Conservation (phyloP, 306 rosid species). For the Chamaecrista fasciculata region DNA sequence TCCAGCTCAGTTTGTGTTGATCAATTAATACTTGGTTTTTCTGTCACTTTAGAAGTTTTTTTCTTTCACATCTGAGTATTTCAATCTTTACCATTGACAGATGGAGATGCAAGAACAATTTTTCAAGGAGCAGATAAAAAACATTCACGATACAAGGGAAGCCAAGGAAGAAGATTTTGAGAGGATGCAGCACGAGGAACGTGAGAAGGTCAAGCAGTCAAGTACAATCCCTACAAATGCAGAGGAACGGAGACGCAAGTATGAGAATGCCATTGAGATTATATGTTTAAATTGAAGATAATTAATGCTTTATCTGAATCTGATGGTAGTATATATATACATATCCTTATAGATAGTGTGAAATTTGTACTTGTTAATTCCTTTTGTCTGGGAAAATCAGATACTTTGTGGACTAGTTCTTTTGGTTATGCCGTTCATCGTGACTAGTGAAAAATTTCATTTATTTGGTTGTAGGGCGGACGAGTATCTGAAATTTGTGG, state of each 20-base stretch:
- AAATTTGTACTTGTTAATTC: neutral
- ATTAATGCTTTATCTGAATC: neutral
- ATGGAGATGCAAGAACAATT: slow-evolving; percentile 65
- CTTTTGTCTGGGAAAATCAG: too few species aligned
- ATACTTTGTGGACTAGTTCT: neutral
- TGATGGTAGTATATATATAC: neutral
- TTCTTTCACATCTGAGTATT: neutral
- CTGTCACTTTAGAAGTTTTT: neutral
- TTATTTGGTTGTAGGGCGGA: slow-evolving; percentile 42
- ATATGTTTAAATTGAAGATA: neutral
- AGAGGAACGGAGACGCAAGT: slow-evolving; percentile 47
- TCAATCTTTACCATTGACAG: slow-evolving; percentile 31
- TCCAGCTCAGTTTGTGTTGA: neutral
- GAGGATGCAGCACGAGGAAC: slow-evolving; percentile 65
- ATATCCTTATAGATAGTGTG: neutral
- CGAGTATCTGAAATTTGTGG: slow-evolving; percentile 41
- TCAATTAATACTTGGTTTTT: neutral
- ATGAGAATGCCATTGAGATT: neutral
- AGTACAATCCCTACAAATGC: slow-evolving; percentile 37
- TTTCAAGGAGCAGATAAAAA: slow-evolving; percentile 50
- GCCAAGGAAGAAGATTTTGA: slow-evolving; percentile 65
- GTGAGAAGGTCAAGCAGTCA: slow-evolving; percentile 55
- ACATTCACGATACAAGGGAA: slow-evolving; percentile 47
- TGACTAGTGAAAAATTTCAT: neutral
- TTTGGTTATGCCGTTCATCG: neutral